Percentiles rank a stretch among this genome's conserved stretches.
Conservation (phyloP, 2,329 filamentous ascomycete species). For the Diaporthe eres region DNA sequence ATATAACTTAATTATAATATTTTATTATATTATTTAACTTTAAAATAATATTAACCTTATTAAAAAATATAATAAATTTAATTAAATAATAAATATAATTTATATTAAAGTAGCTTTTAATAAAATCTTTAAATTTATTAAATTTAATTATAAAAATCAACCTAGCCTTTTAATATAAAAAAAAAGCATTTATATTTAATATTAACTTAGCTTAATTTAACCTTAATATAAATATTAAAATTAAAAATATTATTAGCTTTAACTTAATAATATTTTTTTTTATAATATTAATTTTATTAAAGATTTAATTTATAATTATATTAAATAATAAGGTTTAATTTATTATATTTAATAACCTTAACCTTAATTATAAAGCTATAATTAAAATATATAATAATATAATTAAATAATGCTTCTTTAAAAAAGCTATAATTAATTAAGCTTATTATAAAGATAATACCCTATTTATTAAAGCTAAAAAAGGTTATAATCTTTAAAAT, state of each 20-base stretch:
- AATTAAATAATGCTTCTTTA: no score
- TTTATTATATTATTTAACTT: background rate
- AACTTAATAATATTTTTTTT: background rate
- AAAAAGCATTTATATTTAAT: background rate
- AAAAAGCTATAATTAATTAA: no score
- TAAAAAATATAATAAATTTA: background rate
- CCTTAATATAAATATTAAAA: background rate
- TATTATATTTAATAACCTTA: background rate
- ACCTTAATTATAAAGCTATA: background rate
- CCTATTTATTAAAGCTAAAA: no score
- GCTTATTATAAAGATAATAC: no score
- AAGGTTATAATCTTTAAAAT: no score
- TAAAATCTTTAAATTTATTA: background rate
- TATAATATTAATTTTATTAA: background rate
- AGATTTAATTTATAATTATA: background rate
- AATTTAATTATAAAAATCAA: background rate
- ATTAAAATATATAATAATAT: background rate
- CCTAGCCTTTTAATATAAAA: no score
- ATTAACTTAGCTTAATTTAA: background rate
- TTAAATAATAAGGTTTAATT: background rate
- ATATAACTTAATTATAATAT: background rate
- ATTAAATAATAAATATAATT: background rate
- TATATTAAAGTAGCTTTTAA: background rate
- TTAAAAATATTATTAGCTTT: background rate
- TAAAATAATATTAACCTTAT: background rate